Evolutionary conservation across 768 basidiomycete genomes (phyloP).

Genomic region (Serendipita sp.): DNA sequence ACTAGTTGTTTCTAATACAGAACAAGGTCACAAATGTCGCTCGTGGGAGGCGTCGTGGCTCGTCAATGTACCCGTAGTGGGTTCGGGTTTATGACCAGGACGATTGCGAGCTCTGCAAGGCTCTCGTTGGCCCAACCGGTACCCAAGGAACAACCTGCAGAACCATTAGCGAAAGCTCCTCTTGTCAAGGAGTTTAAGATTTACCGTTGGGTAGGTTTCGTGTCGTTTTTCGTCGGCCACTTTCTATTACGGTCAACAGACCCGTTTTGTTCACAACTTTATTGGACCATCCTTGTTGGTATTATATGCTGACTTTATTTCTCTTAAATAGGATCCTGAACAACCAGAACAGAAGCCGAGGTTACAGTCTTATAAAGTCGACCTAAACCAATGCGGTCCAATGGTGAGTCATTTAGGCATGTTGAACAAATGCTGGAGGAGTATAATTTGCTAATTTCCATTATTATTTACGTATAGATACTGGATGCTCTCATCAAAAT

Average conservation of each 20-base stretch:
- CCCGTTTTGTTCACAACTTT: slow-evolving; percentile 5
- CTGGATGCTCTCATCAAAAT: slow-evolving; percentile 95
- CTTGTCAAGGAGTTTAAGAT: slow-evolving; percentile 93
- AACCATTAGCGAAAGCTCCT: slow-evolving; percentile 31
- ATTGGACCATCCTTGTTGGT: not conserved
- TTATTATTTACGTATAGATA: slow-evolving; percentile 26
- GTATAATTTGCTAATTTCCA: slow-evolving; percentile 10
- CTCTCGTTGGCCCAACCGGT: slow-evolving; percentile 11
- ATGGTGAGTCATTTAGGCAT: slow-evolving; percentile 41
- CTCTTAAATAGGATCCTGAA: slow-evolving; percentile 62
- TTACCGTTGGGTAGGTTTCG: slow-evolving; percentile 76
- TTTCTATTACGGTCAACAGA: not conserved
- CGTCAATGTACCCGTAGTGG: not conserved
- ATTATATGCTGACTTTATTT: not conserved
- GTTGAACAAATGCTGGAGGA: not conserved
- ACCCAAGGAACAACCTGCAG: slow-evolving; percentile 6
- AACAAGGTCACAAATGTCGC: not conserved
- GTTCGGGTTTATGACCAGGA: not conserved
- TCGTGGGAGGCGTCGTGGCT: not conserved
- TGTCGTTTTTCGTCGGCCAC: no score
- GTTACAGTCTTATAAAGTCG: slow-evolving; percentile 80
- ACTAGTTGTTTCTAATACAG: no score
- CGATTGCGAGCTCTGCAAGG: not conserved
- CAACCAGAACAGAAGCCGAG: slow-evolving; percentile 80
- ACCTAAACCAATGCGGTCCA: slow-evolving; percentile 87